These are phyloP conservation scores for Zea mays DNA, from an alignment of 176 grass and related monocot genomes.

Conservation along the genomic window Zm-B73-REFERENCE-NAM-5.0 NC_050098.1:12254501-12255000, in stretches of 20 bases:
- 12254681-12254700: conserved; percentile 21
- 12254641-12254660: conserved; percentile 83
- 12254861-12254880: conserved; percentile 13
- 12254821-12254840: background rate
- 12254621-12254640: conserved; percentile 82
- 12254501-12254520: background rate
- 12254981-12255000: conserved; percentile 48
- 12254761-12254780: background rate
- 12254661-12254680: conserved; percentile 76
- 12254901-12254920: conserved; percentile 62
- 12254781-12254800: background rate
- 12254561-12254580: conserved; percentile 94
- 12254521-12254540: conserved; percentile 25
- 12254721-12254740: conserved; percentile 9
- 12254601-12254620: conserved; percentile 68
- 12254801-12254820: conserved; percentile 1
- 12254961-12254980: conserved; percentile 50
- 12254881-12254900: conserved; percentile 41
- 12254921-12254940: conserved; percentile 62
- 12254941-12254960: conserved; percentile 44
- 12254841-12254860: background rate
- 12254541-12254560: conserved; percentile 84
- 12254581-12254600: conserved; percentile 87
- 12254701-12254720: conserved; percentile 10
- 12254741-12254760: background rate